These are phyloP conservation scores for Vitellaria paradoxa DNA, from an alignment of 179 eudicot genomes.

Conservation along the genomic window DNA sequence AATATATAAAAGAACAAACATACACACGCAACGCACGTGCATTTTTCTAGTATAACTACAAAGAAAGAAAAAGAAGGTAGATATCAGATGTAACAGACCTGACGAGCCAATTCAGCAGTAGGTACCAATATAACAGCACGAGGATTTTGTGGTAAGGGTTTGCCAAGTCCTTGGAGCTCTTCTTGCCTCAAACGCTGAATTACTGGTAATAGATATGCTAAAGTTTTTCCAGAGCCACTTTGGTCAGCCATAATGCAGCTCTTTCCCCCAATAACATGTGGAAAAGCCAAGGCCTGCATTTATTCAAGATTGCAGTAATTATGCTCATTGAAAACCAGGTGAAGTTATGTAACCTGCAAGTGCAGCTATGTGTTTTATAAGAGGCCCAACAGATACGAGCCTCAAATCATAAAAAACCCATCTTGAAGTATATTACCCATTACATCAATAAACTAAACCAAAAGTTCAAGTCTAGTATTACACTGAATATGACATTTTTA, in stretches of 20 bases:
- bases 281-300: slow-evolving; percentile 85
- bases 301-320: neutral
- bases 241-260: slow-evolving; percentile 96
- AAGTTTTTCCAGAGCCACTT: slow-evolving; percentile 99
- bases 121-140: slow-evolving; percentile 86
- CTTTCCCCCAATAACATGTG: slow-evolving; percentile 53
- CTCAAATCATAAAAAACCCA: neutral
- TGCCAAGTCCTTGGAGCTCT: slow-evolving; percentile 74
- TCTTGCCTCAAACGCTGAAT: slow-evolving; percentile 85
- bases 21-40: no score
- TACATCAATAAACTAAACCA: no score
- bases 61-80: neutral
- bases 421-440: neutral
- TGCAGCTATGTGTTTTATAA: neutral
- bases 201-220: slow-evolving; percentile 90
- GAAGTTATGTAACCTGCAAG: neutral
- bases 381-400: neutral
- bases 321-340: neutral
- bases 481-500: neutral
- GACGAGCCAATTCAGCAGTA: slow-evolving; percentile 97
- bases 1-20: no score
- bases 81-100: slow-evolving; percentile 42
- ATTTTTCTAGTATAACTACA: no score
- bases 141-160: slow-evolving; percentile 69
- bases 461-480: neutral